These are phyloP conservation scores for Eucalyptus cladocalyx DNA, from an alignment of 345 rosid species.

Conservation along the genomic window DNA sequence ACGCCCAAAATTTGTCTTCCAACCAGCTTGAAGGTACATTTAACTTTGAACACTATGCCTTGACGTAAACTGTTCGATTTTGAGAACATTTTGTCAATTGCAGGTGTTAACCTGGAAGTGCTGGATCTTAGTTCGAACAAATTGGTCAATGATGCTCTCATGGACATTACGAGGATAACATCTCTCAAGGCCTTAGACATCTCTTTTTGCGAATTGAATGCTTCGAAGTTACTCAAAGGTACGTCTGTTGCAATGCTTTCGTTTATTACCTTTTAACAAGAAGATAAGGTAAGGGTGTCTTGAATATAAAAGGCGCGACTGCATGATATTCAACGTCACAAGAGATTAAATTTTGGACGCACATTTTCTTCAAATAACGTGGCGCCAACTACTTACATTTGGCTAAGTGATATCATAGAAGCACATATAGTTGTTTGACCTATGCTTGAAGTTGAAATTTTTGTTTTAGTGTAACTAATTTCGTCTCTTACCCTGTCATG, in stretches of 20 bases:
- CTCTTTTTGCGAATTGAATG: accelerated
- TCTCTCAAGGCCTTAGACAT: not conserved
- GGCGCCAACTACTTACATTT: not conserved
- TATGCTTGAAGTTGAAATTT: too few species aligned
- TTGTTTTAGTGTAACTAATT: too few species aligned
- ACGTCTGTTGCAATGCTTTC: not conserved
- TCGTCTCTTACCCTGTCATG: too few species aligned
- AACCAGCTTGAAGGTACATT: not conserved
- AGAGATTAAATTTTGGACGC: too few species aligned
- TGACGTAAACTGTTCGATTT: not conserved
- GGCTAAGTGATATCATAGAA: too few species aligned
- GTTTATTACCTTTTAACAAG: not conserved
- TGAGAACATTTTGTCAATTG: not conserved
- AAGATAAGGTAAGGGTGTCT: not conserved
- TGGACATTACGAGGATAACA: not conserved
- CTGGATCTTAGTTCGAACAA: accelerated
- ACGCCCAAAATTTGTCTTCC: not conserved
- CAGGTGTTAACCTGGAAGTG: not conserved
- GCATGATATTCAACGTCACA: too few species aligned
- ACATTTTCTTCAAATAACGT: too few species aligned
- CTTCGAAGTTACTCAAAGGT: not conserved
- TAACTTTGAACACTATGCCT: not conserved
- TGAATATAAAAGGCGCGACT: not conserved
- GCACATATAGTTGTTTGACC: too few species aligned
- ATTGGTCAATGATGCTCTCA: not conserved